phyloP scores from a whole-genome alignment of 2,329 filamentous ascomycete genomes.

The Aspergillus ibericus region DNA sequence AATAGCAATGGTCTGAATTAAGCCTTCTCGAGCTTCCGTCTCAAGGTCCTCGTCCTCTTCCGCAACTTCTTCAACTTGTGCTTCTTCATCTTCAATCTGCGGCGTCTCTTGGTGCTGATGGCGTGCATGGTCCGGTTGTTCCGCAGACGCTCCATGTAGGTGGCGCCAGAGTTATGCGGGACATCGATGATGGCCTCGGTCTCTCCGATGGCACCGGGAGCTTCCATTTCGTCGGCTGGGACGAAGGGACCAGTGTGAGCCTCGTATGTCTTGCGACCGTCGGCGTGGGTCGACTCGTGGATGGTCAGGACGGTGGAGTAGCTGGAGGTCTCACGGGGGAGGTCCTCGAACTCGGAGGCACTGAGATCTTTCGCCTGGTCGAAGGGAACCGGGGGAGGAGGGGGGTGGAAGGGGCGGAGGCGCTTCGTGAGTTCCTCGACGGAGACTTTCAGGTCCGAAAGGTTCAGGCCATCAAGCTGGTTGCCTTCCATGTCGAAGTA shows the following conservation, averaged over 20 bases:
- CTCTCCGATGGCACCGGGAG: constrained; percentile 28
- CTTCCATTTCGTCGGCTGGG: constrained; percentile 39
- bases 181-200: constrained; percentile 55
- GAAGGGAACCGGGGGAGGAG: constrained; percentile 71
- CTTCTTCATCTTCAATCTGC: constrained; percentile 99
- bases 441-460: constrained; percentile 64
- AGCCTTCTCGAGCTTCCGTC: constrained; percentile 76
- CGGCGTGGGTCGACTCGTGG: constrained; percentile 52
- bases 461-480: constrained; percentile 48
- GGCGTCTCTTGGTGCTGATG: constrained; percentile 87
- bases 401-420: constrained; percentile 79
- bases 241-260: constrained; percentile 54
- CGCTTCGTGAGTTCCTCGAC: constrained; percentile 68
- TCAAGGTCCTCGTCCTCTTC: constrained; percentile 83
- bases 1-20: constrained; percentile 20
- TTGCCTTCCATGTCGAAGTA: constrained; percentile 36
- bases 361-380: constrained; percentile 39
- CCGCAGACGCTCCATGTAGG: constrained; percentile 70
- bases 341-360: constrained; percentile 40
- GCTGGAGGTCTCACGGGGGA: constrained; percentile 38
- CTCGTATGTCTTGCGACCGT: constrained; percentile 54
- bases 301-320: constrained; percentile 54
- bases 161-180: constrained; percentile 43
- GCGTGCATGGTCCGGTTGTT: constrained; percentile 64
- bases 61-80: constrained; percentile 99